Evolutionary conservation across 805 yeast species (phyloP).

Genomic region (Lipomyces chichibuensis): DNA sequence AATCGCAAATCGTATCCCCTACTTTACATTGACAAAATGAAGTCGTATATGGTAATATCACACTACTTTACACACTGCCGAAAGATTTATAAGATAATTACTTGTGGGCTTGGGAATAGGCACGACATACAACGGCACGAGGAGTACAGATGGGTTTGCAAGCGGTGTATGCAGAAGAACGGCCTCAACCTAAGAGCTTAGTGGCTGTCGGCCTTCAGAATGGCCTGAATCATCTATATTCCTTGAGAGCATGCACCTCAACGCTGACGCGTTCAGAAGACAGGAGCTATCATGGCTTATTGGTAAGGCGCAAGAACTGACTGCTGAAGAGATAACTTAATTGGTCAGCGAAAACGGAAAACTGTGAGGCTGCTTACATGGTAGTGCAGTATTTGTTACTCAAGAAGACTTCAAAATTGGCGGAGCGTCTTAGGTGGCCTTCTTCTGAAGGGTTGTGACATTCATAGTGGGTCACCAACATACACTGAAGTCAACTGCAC

Average conservation of each 20-base stretch:
- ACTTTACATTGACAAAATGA: too few species aligned
- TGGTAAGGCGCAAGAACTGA: constrained; percentile 1
- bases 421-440: constrained; percentile 3
- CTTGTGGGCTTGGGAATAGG: too few species aligned
- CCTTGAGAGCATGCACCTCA: constrained; percentile 6
- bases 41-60: too few species aligned
- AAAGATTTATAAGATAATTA: too few species aligned
- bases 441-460: constrained; percentile 1
- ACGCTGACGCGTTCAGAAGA: constrained; percentile 4
- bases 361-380: neutral
- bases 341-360: constrained; percentile 2
- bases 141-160: too few species aligned
- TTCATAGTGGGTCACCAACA: neutral
- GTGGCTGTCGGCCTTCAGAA: too few species aligned
- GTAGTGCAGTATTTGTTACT: constrained; percentile 1
- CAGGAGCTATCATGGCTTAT: constrained; percentile 5
- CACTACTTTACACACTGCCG: too few species aligned
- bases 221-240: constrained; percentile 3
- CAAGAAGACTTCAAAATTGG: constrained; percentile 2
- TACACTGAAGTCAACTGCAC: constrained; percentile 6
- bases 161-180: too few species aligned
- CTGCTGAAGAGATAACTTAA: neutral
- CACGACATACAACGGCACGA: too few species aligned
- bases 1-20: too few species aligned
- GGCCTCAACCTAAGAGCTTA: too few species aligned